Base-by-base conservation (phyloP, 1,139 yeast species). In the Saccharomyces hybrid region DNA sequence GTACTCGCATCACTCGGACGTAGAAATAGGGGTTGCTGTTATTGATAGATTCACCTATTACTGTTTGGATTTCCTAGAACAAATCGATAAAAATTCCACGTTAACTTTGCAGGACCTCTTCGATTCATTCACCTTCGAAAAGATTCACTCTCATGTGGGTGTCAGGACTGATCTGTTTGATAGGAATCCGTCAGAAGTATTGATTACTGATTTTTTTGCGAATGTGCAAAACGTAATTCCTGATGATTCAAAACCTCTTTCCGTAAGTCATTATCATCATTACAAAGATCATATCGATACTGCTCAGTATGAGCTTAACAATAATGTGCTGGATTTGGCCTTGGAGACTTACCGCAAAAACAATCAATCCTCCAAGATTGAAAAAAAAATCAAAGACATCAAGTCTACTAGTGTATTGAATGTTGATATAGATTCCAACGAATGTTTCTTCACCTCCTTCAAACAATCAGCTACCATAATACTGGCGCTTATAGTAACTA, bases 21-120 rank as follows among this genome's bases (percentile, higher is more conserved):
- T 85, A 59, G 97, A 93, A 65, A 83, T 93, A 51, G 99, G 99
- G 2, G 99, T 95, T 53, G 98, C 99, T 0, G 97, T 93, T 11
- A 93, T 93, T 66, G 99, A 93, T 70, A 76, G 99, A 62, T 93
- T 93, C 71, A 93, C 99, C 0, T 91, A 90, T 71, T 90, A 83
- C 71, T 91, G 91, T 49, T 77, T 95, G 64, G 97, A 91, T 56
- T 95, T 84, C 66, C 78, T 95, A 67, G 99, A 93, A 71, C 78
- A 78, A 32, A 82, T 90, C 46, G 84, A 86, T 55, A 85, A 84
- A 70, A 84, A 83, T 61, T 88, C 96, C 1, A 76, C 82, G 47
- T 75, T 76, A 55, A 88, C 98, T 2, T 75, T 93, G 70, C 83
- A 85, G 63, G 96, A 91, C 64, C 73, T 95, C 57, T 88, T 93